Base-by-base conservation (phyloP, 2,329 filamentous ascomycete genomes). In the Pseudophaeomoniella oleicola region DNA sequence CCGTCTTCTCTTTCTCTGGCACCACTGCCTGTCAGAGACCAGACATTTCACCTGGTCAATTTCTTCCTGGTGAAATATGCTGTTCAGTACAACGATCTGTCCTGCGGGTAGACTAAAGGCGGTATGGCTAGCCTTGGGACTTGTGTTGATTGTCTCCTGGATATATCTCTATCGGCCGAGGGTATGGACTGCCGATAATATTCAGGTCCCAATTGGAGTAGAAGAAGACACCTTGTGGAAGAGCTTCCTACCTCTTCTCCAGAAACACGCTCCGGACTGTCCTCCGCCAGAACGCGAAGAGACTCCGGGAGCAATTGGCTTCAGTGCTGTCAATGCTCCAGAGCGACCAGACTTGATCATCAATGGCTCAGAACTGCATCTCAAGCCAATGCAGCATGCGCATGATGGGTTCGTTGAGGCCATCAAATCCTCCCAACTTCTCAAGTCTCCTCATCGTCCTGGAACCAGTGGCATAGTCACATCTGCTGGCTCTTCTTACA, bases 391-490 rank as follows among this genome's bases (percentile, higher is more conserved):
- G 22, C 22, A 27, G 22, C n/a, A n/a, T 6, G 22, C 22, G 9
- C 22, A 27, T 27, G 22, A 27, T 27, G 22, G n/a, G n/a, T 27
- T 27, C n/a, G 22, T 27, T n/a, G 9, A 27, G 22, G 6, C 22
- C 32, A 19, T 17, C 13, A 15, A 34, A 19, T 9, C 16, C 16
- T 15, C 10, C 11, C 16, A 6, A 17, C 12, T 19, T 17, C 32
- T 19, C 14, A 34, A 19, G 4, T 18, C 18, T 17, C 14, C 18
- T 17, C 18, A 34, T 19, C n/a, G n/a, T 9, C 32, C 32, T 10
- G 32, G 22, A 18, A n/a, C 60, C 4, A 56, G 59, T 3, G 69
- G 69, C 3, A 56, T 72, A 19, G 67, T 72, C 29, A 67, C 67
- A 15, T 66, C 65, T 2, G 65, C 65, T 2, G 63, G 65, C 6